phyloP scores from a whole-genome alignment of 169 alveolate species.

The Theileria orientalis region DNA sequence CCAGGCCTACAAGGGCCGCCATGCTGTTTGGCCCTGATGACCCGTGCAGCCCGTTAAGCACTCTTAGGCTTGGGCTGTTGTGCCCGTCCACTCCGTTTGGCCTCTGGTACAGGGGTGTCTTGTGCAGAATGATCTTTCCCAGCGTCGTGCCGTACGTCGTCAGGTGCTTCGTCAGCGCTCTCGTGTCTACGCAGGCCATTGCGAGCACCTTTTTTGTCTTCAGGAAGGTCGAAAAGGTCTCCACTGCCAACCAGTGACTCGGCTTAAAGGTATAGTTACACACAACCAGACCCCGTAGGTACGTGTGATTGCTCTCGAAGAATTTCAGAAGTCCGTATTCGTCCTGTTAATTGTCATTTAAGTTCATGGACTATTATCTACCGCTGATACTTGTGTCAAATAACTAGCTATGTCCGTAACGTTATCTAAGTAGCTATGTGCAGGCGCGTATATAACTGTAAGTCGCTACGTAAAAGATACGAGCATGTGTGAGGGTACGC shows the following conservation, averaged over 20 bases:
- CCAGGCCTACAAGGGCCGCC: too few relatives aligned
- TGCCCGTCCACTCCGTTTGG: not conserved
- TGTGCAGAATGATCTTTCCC: conserved; percentile 68
- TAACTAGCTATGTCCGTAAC: too few relatives aligned
- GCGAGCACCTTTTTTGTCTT: conserved; percentile 63
- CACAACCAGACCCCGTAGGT: conserved; percentile 77
- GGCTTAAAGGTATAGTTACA: conserved; percentile 76
- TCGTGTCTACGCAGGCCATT: conserved; percentile 83
- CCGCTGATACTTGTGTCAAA: too few relatives aligned
- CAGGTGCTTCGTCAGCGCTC: conserved; percentile 82
- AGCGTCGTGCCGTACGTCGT: conserved; percentile 78
- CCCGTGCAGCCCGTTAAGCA: too few relatives aligned
- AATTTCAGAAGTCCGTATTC: conserved; percentile 70
- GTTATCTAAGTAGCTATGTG: too few relatives aligned
- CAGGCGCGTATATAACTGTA: not conserved
- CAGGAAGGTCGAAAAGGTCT: conserved; percentile 67
- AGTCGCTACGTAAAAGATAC: too few relatives aligned
- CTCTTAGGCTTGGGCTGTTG: too few relatives aligned
- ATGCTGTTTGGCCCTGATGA: not conserved
- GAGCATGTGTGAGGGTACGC: conserved; percentile 79
- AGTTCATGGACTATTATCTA: too few relatives aligned
- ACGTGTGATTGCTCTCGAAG: conserved; percentile 76
- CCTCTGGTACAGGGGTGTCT: not conserved
- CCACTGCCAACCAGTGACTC: conserved; percentile 71
- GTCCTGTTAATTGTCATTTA: conserved; percentile 36